Conservation (phyloP, 805 yeast genomes). For the Kodamaea laetipori region DNA sequence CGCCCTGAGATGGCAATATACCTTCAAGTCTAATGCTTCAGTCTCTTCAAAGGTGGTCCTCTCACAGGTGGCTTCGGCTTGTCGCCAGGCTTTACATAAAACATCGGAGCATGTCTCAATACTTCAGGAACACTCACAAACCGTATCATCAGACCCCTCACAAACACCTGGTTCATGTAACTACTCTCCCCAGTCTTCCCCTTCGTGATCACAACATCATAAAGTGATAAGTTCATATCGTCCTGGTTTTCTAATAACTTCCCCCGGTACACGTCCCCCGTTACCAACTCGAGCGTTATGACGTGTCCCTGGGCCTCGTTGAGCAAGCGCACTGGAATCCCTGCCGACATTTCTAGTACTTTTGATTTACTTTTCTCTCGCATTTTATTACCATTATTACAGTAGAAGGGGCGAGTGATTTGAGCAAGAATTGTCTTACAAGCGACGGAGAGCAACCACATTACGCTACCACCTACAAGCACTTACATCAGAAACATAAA, state of each 20-base stretch:
- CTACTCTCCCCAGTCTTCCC: conserved; percentile 66
- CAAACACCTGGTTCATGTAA: conserved; percentile 80
- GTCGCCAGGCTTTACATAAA: conserved; percentile 56
- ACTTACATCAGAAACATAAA: too few species aligned
- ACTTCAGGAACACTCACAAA: conserved; percentile 88
- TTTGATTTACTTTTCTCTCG: background rate
- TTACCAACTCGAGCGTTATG: conserved; percentile 76
- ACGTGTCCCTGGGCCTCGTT: conserved; percentile 89
- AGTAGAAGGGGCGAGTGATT: too few species aligned
- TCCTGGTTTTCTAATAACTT: conserved; percentile 85
- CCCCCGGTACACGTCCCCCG: conserved; percentile 89
- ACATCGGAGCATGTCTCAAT: conserved; percentile 85
- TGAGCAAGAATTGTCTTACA: too few species aligned
- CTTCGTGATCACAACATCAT: conserved; percentile 78
- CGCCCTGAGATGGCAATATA: too few species aligned
- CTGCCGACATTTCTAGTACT: background rate
- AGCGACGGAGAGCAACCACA: too few species aligned
- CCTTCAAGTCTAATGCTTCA: conserved; percentile 20
- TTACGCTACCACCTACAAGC: too few species aligned
- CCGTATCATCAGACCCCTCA: conserved; percentile 88
- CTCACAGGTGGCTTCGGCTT: conserved; percentile 72
- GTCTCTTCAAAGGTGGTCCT: conserved; percentile 42
- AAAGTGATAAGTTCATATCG: conserved; percentile 87
- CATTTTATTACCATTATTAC: background rate
- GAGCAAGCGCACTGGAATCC: conserved; percentile 76